Conservation (phyloP, 2,329 filamentous ascomycete genomes). For the Colletotrichum viniferum region DNA sequence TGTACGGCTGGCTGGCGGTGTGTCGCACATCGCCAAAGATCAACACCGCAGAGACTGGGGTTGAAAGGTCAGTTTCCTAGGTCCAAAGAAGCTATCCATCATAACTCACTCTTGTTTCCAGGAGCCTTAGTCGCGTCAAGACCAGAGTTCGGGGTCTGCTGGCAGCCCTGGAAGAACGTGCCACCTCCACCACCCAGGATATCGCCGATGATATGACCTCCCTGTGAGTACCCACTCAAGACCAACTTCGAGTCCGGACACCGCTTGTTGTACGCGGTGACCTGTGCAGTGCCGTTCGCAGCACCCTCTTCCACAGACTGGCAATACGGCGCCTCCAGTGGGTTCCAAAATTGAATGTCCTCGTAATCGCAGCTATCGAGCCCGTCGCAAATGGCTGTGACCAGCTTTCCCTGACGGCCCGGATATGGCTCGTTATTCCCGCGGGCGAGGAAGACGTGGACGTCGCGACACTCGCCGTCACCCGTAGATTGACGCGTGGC, state of each 20-base stretch:
- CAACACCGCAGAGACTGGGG: slow-evolving; percentile 35
- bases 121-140: slow-evolving; percentile 30
- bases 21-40: slow-evolving; percentile 38
- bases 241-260: slow-evolving; percentile 46
- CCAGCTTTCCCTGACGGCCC: slow-evolving; percentile 31
- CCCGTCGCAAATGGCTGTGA: slow-evolving; percentile 30
- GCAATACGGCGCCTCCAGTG: slow-evolving; percentile 35
- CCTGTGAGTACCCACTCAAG: slow-evolving; percentile 46
- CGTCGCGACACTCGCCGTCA: slow-evolving; percentile 26
- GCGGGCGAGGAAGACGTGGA: slow-evolving; percentile 32
- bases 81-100: not conserved
- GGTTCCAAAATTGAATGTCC: slow-evolving; percentile 36
- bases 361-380: slow-evolving; percentile 33
- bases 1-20: slow-evolving; percentile 37
- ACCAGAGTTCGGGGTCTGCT: slow-evolving; percentile 25
- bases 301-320: slow-evolving; percentile 39
- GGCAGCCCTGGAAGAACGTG: slow-evolving; percentile 35
- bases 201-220: slow-evolving; percentile 41
- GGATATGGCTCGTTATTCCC: slow-evolving; percentile 35
- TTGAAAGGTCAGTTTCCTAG: not conserved
- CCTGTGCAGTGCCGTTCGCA: slow-evolving; percentile 37
- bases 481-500: slow-evolving; percentile 2
- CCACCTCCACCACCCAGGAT: slow-evolving; percentile 39
- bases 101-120: slow-evolving; percentile 36
- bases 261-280: slow-evolving; percentile 40